Base-by-base conservation (phyloP, 2,329 filamentous ascomycete genomes). In the Endothia cerciana region DNA sequence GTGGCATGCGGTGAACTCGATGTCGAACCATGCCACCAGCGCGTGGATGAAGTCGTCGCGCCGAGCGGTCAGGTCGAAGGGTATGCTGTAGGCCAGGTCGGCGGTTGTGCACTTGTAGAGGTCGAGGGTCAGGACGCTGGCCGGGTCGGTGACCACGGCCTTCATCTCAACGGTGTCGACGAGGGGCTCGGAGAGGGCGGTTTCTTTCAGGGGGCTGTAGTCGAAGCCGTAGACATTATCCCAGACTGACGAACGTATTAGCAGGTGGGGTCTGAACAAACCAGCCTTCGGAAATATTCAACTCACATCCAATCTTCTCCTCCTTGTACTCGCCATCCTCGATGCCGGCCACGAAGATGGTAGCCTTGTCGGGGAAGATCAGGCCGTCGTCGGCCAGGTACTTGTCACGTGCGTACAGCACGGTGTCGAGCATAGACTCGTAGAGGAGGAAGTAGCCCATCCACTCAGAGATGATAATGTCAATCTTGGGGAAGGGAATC, bases 381-480 rank as follows among this genome's bases (percentile, higher is more conserved):
- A 97, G 84, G 70, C 94, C 94, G 72, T 91, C 91, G 77, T 91
- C 90, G 70, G 83, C 84, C 68, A 99, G 89, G 80, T 97, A 99
- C 78, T 86, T 91, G 85, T 99, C 95, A 73, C 95, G 90, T 33
- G 95, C 95, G 77, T 97, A 98, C 67, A 99, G 87, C 60, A 99
- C 95, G 40, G 95, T 99, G 82, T 99, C 95, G 76, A 99, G 81
- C 95, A 99, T 99, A 87, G 88, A 92, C 88, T 99, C 95, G 81
- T 99, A 99, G 68, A 99, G 89, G 62, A 99, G 83, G 84, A 98
- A 98, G 83, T 99, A 99, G 41, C 95, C 95, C 95, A 99, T 99
- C 95, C 95, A 99, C 84, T 99, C 95, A 1, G 94, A 98, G 78
- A 99, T 97, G 82, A 99, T 99, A 77, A 99, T 99, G 77, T 99